These are phyloP conservation scores for Pugionium cornutum DNA, from an alignment of 345 rosid species.

Conservation along the genomic window DNA sequence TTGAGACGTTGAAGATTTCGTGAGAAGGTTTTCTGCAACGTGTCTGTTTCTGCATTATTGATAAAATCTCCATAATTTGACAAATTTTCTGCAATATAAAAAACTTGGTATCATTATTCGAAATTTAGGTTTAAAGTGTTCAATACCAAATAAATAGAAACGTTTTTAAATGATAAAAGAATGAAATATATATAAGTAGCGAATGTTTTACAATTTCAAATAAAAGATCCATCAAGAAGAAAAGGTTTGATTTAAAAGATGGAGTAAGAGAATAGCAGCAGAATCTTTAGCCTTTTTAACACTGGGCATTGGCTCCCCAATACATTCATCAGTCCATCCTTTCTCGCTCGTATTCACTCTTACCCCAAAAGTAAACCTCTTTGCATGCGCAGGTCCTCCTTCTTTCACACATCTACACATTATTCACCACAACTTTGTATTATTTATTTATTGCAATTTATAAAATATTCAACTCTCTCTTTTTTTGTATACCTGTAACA, in stretches of 20 bases:
- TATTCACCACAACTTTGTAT: not conserved
- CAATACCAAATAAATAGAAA: no score
- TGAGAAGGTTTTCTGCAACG: slow-evolving; percentile 6
- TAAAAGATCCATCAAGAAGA: slow-evolving; percentile 23
- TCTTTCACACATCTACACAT: slow-evolving; percentile 73
- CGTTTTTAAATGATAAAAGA: no score
- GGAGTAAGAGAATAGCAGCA: slow-evolving; percentile 79
- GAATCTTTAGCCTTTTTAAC: slow-evolving; percentile 99
- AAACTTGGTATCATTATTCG: no score
- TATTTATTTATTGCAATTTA: not conserved
- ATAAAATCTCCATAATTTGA: no score
- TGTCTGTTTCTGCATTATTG: slow-evolving; percentile 1
- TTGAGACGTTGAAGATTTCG: slow-evolving; percentile 56
- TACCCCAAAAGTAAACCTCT: slow-evolving; percentile 83
- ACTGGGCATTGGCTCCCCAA: slow-evolving; percentile 98
- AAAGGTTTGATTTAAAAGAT: slow-evolving; percentile 62
- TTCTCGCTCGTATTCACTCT: slow-evolving; percentile 75
- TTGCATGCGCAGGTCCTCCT: slow-evolving; percentile 98
- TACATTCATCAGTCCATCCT: slow-evolving; percentile 94
- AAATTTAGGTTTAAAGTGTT: no score
- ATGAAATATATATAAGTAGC: no score
- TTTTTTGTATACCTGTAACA: slow-evolving; percentile 56
- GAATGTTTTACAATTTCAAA: no score
- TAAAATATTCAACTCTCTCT: not conserved
- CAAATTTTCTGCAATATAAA: no score